These are phyloP conservation scores for Bretschneidera sinensis DNA, from an alignment of 345 rosid species.

Conservation along the genomic window DNA sequence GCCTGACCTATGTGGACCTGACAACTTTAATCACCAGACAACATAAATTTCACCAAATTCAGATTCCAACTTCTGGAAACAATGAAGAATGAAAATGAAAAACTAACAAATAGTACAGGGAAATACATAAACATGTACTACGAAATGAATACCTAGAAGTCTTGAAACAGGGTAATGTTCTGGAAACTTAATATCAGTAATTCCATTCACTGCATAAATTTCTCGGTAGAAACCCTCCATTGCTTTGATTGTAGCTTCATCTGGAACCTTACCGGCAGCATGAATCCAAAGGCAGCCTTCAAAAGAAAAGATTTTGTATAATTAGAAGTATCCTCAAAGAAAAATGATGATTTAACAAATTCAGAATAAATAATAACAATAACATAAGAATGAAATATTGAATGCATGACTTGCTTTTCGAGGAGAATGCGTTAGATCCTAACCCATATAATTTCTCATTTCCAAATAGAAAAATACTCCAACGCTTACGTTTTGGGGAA, in stretches of 20 bases:
- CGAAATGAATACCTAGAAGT: constrained; percentile 51
- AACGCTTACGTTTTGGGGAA: too few species aligned
- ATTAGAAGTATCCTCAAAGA: neutral
- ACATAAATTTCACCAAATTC: too few species aligned
- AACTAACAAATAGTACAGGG: neutral
- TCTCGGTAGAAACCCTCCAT: constrained; percentile 86
- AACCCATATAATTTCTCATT: too few species aligned
- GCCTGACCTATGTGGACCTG: too few species aligned
- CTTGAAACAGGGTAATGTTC: constrained; percentile 78
- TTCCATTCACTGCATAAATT: constrained; percentile 64
- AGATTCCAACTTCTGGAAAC: neutral
- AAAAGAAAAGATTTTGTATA: neutral
- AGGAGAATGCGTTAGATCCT: neutral
- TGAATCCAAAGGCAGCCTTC: constrained; percentile 97
- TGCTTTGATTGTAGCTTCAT: constrained; percentile 80
- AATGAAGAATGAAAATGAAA: neutral
- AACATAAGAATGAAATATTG: neutral
- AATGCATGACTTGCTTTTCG: neutral
- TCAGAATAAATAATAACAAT: neutral
- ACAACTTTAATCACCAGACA: too few species aligned
- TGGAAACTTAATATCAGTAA: constrained; percentile 62
- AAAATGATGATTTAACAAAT: too few species aligned
- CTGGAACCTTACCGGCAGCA: constrained; percentile 87
- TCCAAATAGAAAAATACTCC: too few species aligned
- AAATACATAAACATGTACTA: neutral